phyloP scores from a whole-genome alignment of 2,329 filamentous ascomycete species.

The Trichoderma lentiforme region DNA sequence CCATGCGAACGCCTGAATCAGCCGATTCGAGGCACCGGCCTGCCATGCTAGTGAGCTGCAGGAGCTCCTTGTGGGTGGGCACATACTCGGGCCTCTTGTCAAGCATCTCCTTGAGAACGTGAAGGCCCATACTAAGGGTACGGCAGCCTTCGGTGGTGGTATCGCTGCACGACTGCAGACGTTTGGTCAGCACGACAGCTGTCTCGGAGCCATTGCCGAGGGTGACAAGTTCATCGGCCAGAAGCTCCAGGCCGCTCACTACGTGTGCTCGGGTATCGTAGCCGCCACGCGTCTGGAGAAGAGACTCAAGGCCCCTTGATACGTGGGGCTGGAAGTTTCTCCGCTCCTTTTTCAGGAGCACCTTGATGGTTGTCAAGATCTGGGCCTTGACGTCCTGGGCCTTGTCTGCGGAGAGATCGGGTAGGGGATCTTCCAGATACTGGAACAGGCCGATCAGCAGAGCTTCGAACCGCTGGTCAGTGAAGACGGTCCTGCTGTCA shows the following conservation, averaged over 20 bases:
- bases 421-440: conserved; percentile 63
- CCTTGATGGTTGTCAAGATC: conserved; percentile 68
- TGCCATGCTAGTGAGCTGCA: conserved; percentile 48
- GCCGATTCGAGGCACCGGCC: conserved; percentile 57
- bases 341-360: conserved; percentile 66
- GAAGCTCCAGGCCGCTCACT: conserved; percentile 68
- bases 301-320: conserved; percentile 62
- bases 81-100: conserved; percentile 46
- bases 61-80: conserved; percentile 51
- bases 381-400: conserved; percentile 71
- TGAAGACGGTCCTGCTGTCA: conserved; percentile 60
- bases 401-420: conserved; percentile 58
- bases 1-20: conserved; percentile 65
- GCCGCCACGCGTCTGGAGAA: conserved; percentile 61
- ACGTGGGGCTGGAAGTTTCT: conserved; percentile 66
- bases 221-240: conserved; percentile 67
- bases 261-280: conserved; percentile 71
- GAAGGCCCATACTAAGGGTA: conserved; percentile 60
- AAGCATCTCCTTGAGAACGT: conserved; percentile 59
- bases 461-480: conserved; percentile 65
- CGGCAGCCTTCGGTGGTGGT: conserved; percentile 45
- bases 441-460: conserved; percentile 66
- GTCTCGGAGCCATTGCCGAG: conserved; percentile 63
- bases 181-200: conserved; percentile 49
- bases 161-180: conserved; percentile 43